Conservation (phyloP, 1,139 yeast species). For the Dujonia santamariae region DNA sequence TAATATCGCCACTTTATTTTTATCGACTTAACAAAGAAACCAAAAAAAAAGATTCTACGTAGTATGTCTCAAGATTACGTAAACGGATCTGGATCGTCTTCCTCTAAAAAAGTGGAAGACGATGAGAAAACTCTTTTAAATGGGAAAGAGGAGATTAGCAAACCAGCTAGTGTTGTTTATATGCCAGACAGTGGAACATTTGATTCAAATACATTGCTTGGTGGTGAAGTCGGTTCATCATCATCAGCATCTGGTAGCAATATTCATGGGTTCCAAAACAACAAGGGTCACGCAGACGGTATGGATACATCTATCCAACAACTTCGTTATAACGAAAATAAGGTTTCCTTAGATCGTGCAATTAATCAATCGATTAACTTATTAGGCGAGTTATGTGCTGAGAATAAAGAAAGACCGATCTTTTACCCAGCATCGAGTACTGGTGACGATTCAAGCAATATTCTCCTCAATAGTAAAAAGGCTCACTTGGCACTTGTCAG, state of each 20-base stretch:
- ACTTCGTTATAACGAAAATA: constrained; percentile 65
- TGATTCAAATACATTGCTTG: constrained; percentile 27
- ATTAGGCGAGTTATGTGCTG: constrained; percentile 51
- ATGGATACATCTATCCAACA: constrained; percentile 18
- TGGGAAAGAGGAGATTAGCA: constrained; percentile 9
- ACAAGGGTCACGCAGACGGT: neutral
- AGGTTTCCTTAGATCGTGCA: constrained; percentile 58
- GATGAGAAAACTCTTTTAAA: constrained; percentile 15
- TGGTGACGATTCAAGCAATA: constrained; percentile 32
- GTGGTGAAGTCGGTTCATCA: constrained; percentile 23
- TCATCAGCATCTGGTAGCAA: constrained; percentile 5
- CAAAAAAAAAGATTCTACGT: too few species aligned
- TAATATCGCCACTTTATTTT: too few species aligned
- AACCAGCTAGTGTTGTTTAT: constrained; percentile 29
- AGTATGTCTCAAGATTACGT: too few species aligned
- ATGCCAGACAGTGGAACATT: constrained; percentile 30
- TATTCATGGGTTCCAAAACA: neutral
- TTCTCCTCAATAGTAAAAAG: constrained; percentile 41
- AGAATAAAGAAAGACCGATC: constrained; percentile 59
- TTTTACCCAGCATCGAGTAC: constrained; percentile 55
- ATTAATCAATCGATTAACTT: constrained; percentile 56
- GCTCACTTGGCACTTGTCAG: constrained; percentile 52
- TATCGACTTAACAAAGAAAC: too few species aligned
- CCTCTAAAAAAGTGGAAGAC: too few species aligned
- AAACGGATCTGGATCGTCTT: too few species aligned